Evolutionary conservation across 108 stramenopile genomes (phyloP), one percentile per base, ranked within the genome.

Genomic region (Ochromonas danica): DNA sequence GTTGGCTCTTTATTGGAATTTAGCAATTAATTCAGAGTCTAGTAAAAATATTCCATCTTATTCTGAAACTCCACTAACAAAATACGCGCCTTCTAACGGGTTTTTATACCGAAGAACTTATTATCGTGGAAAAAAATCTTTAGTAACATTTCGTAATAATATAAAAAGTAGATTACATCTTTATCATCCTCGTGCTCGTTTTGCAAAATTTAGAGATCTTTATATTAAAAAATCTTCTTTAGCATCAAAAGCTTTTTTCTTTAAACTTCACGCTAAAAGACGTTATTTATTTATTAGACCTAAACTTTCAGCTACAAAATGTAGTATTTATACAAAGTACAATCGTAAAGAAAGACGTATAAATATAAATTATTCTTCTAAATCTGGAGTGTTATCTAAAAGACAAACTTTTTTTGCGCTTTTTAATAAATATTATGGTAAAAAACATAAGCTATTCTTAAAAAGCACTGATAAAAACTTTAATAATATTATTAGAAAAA

Each of bases 401-500:
- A 57, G 51, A 57, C 51, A 57, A 57, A 57, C 51, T 57, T 57
- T 57, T 57, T 57, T 57, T 57, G 51, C 51, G 51, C 51, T 57
- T 57, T 57, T 57, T 57, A 57, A 57, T 57, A 57, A 57, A 57
- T 57, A 57, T 57, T 57, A 57, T 57, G 51, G 51, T 57, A 57
- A 57, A 57, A 57, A 57, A 57, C 51, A 57, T 57, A 57, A 57
- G 51, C 51, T 57, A 57, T 57, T 57, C 51, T 57, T 57, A 57
- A 57, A 57, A 57, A 57, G 51, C 51, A 57, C 51, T 57, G 51
- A 57, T 57, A 57, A 57, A 57, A 57, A 57, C 51, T 57, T 57
- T 57, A 57, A 57, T 57, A 57, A 57, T 57, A 57, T 57, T 57
- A 57, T 57, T 57, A 57, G 51, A 57, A 57, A 57, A 57, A 57